Conservation (phyloP, 306 rosid genomes). For the Oxytropis ochrocephala region DNA sequence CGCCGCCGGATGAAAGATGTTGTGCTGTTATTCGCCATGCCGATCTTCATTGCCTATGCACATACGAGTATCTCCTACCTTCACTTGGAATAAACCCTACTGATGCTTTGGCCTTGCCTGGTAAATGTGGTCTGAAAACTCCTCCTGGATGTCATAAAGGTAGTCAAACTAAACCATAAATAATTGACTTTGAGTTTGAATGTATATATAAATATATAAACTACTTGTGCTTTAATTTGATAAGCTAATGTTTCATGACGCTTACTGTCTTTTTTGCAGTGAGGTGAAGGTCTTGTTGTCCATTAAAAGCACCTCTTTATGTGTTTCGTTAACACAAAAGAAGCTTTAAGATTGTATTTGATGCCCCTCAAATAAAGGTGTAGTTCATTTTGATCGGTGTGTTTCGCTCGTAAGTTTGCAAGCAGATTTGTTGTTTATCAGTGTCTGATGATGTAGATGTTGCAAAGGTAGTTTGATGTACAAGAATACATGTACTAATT, state of each 20-base stretch:
- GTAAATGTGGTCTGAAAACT: conserved; percentile 40
- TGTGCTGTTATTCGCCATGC: conserved; percentile 42
- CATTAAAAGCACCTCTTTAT: conserved; percentile 8
- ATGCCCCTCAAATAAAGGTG: conserved; percentile 13
- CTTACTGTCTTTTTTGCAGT: conserved; percentile 7
- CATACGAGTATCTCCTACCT: conserved; percentile 39
- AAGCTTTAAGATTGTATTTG: conserved; percentile 6
- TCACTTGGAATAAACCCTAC: conserved; percentile 23
- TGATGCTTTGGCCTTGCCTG: conserved; percentile 53
- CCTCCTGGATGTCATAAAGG: conserved; percentile 27
- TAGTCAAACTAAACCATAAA: conserved; percentile 11
- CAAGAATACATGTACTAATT: background rate
- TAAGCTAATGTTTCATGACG: background rate
- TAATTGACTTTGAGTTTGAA: background rate
- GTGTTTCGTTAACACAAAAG: conserved; percentile 2
- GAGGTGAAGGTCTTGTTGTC: background rate
- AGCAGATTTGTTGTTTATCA: background rate
- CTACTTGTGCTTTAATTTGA: background rate
- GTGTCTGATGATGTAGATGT: background rate
- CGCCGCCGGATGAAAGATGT: conserved; percentile 36
- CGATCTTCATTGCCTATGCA: conserved; percentile 49
- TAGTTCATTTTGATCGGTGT: background rate
- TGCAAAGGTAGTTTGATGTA: background rate
- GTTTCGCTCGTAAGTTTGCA: background rate
- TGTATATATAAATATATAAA: background rate